Conservation (phyloP, 257 asterid species). For the Solanum pennellii region DNA sequence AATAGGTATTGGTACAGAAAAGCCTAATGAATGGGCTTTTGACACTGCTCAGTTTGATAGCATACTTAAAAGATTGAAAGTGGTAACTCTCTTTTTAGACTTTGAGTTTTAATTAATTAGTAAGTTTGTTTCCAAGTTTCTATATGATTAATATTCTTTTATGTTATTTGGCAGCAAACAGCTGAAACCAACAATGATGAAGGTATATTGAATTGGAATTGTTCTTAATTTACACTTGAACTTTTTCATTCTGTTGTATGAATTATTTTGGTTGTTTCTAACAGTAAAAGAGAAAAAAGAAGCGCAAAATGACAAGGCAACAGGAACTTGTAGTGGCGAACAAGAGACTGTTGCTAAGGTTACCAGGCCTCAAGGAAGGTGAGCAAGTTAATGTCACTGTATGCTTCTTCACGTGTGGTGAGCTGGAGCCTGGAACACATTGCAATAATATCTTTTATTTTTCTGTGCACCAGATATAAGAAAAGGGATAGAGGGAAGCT, state of each 20-base stretch:
- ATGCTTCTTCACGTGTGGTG: neutral
- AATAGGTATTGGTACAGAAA: slow-evolving; percentile 71
- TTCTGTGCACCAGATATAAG: slow-evolving; percentile 47
- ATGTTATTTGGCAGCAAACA: slow-evolving; percentile 45
- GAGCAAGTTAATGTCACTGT: neutral
- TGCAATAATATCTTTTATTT: neutral
- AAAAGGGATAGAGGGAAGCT: slow-evolving; percentile 85
- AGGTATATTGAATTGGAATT: slow-evolving; percentile 27
- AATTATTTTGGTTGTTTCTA: neutral
- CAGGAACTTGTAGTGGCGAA: slow-evolving; percentile 14
- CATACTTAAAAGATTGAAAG: slow-evolving; percentile 86
- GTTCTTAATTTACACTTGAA: neutral
- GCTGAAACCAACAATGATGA: slow-evolving; percentile 35
- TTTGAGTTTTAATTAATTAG: neutral
- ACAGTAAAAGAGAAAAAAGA: slow-evolving; percentile 19
- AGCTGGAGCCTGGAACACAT: neutral
- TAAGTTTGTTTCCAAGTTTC: neutral
- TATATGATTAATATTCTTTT: neutral
- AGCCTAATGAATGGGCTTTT: slow-evolving; percentile 89
- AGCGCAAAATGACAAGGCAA: slow-evolving; percentile 3
- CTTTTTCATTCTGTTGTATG: neutral
- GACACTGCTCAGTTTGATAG: slow-evolving; percentile 91
- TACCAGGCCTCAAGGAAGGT: slow-evolving; percentile 98
- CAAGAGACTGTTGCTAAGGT: slow-evolving; percentile 36
- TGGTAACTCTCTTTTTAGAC: slow-evolving; percentile 34